Evolutionary conservation across 345 rosid species (phyloP).

Genomic region (Crucihimalaya himalaica): DNA sequence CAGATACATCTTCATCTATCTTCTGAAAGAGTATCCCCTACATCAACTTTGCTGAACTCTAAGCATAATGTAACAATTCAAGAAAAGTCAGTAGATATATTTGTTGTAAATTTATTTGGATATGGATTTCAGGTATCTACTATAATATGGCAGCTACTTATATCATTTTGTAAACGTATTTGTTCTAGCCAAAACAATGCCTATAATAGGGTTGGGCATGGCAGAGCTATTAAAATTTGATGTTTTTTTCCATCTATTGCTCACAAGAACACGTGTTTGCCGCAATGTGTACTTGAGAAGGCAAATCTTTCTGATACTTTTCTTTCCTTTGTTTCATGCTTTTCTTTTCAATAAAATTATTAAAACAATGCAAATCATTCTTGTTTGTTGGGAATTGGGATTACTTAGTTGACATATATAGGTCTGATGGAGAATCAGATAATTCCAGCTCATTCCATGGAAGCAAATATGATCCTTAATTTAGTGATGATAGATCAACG

Average conservation of each 20-base stretch:
- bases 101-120: conserved; percentile 91
- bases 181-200: not conserved
- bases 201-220: conserved; percentile 7
- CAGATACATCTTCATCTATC: conserved; percentile 11
- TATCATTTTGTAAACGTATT: not conserved
- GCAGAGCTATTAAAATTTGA: too few species aligned
- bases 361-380: not conserved
- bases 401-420: conserved; percentile 22
- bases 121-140: conserved; percentile 86
- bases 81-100: conserved; percentile 91
- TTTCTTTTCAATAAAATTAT: too few species aligned
- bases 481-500: conserved; percentile 10
- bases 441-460: conserved; percentile 14
- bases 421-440: conserved; percentile 14
- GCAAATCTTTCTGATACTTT: too few species aligned
- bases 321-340: not conserved
- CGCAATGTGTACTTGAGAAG: too few species aligned
- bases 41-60: conserved; percentile 21
- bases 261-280: too few species aligned
- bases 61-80: conserved; percentile 27
- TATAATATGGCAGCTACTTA: conserved; percentile 10
- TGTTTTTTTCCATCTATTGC: too few species aligned
- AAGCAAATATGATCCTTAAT: conserved; percentile 10
- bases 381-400: not conserved
- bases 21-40: conserved; percentile 21